A percentile compares a stretch with the other conserved stretches of the same genome.
Evolutionary conservation across 192 early-diverging fungal genomes (phyloP).

Genomic region (Linnemannia exigua): DNA sequence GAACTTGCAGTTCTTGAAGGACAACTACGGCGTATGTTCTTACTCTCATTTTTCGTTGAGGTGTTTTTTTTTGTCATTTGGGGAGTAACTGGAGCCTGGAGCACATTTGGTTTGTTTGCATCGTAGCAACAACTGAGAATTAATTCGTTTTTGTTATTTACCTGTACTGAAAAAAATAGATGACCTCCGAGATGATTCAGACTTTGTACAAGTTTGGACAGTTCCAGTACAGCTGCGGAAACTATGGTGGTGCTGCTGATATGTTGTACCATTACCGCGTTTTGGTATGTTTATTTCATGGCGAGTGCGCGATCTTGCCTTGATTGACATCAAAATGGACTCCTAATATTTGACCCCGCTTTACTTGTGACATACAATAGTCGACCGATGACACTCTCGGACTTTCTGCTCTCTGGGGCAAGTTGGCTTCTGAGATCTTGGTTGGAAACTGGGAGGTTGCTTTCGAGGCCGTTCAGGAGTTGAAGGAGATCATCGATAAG

Average conservation of each 20-base stretch:
- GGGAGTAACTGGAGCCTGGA: no score
- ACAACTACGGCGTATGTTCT: slow-evolving; percentile 80
- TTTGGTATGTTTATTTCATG: slow-evolving; percentile 70
- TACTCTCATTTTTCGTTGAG: neutral
- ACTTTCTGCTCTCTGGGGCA: slow-evolving; percentile 95
- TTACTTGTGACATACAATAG: slow-evolving; percentile 55
- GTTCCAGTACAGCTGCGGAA: slow-evolving; percentile 94
- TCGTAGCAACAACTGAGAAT: neutral
- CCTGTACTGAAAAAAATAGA: slow-evolving; percentile 60
- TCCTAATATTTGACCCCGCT: neutral
- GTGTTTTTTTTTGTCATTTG: neutral
- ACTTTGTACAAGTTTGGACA: slow-evolving; percentile 91
- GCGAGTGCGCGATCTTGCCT: no score
- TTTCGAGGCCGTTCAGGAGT: slow-evolving; percentile 88
- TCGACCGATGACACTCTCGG: slow-evolving; percentile 89
- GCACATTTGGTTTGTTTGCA: no score
- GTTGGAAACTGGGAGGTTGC: slow-evolving; percentile 95
- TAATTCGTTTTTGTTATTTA: neutral
- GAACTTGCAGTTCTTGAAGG: slow-evolving; percentile 89
- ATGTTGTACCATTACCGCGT: slow-evolving; percentile 96
- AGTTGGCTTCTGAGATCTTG: slow-evolving; percentile 95
- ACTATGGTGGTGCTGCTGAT: slow-evolving; percentile 92
- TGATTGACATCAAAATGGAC: neutral
- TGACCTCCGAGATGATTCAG: slow-evolving; percentile 90
- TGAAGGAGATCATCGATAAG: slow-evolving; percentile 92